phyloP scores from a whole-genome alignment of 2,329 filamentous ascomycete species.

The Venturia nashicola region DNA sequence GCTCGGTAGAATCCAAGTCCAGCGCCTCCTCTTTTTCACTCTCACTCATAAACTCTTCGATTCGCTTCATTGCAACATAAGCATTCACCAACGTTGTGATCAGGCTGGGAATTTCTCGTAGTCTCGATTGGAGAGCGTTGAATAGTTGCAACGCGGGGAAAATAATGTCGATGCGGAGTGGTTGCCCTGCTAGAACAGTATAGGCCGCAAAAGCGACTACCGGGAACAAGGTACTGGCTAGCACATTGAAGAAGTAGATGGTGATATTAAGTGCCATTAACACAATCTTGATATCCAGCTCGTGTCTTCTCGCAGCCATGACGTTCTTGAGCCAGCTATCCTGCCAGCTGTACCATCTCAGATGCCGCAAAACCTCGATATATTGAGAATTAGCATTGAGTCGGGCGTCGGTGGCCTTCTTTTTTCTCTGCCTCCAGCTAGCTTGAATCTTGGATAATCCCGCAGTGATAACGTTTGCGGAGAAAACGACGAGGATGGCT shows the following conservation, averaged over 20 bases:
- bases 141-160: conserved; percentile 82
- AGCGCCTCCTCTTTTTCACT: conserved; percentile 50
- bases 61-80: conserved; percentile 64
- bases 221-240: conserved; percentile 64
- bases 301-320: conserved; percentile 53
- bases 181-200: conserved; percentile 55
- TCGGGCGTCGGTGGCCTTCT: conserved; percentile 62
- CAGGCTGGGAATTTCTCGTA: conserved; percentile 63
- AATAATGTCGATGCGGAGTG: conserved; percentile 66
- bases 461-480: conserved; percentile 59
- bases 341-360: conserved; percentile 77
- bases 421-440: conserved; percentile 52
- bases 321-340: conserved; percentile 59
- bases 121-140: conserved; percentile 56
- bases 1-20: neutral
- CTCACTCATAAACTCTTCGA: conserved; percentile 78
- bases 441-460: conserved; percentile 55
- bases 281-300: conserved; percentile 53
- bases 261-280: conserved; percentile 49
- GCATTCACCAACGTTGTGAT: conserved; percentile 71
- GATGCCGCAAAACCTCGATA: conserved; percentile 71
- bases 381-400: conserved; percentile 76
- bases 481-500: conserved; percentile 55
- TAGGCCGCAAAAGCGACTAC: conserved; percentile 73
- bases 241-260: conserved; percentile 57